A percentile compares a stretch with the other conserved stretches of the same genome.
Evolutionary conservation across 2,329 filamentous ascomycete genomes (phyloP).

Genomic region (Capronia americana): DNA sequence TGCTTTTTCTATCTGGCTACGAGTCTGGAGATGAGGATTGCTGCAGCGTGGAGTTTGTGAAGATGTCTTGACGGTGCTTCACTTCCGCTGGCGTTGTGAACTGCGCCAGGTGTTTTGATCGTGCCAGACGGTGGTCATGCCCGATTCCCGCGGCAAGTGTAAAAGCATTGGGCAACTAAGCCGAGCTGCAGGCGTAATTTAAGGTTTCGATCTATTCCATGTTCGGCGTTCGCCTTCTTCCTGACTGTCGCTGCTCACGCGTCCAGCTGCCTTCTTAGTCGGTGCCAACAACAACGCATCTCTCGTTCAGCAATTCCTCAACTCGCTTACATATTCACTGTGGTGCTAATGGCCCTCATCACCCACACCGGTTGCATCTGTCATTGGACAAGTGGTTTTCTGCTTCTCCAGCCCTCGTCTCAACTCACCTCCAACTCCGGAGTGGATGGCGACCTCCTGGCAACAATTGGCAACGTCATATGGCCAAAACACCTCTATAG

Average conservation of each 20-base stretch:
- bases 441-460: conserved; percentile 26
- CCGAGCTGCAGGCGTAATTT: conserved; percentile 8
- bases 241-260: conserved; percentile 10
- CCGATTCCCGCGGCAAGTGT: conserved; percentile 6
- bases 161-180: neutral
- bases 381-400: neutral
- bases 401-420: neutral
- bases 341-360: too few relatives aligned
- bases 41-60: neutral
- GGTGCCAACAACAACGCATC: neutral
- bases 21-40: neutral
- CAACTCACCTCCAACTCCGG: neutral
- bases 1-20: neutral
- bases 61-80: neutral
- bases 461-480: conserved; percentile 52
- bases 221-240: conserved; percentile 9
- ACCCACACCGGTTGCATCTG: neutral
- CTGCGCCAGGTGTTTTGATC: neutral
- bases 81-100: neutral
- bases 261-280: conserved; percentile 9
- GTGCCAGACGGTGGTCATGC: neutral
- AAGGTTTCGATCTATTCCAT: conserved; percentile 15
- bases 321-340: too few relatives aligned
- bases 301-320: neutral
- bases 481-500: conserved; percentile 58